A percentile compares a stretch with the other conserved stretches of the same genome.
These are phyloP conservation scores for Pestalotiopsis sp. DNA, from an alignment of 2,329 filamentous ascomycete genomes.

Conservation along the genomic window DNA sequence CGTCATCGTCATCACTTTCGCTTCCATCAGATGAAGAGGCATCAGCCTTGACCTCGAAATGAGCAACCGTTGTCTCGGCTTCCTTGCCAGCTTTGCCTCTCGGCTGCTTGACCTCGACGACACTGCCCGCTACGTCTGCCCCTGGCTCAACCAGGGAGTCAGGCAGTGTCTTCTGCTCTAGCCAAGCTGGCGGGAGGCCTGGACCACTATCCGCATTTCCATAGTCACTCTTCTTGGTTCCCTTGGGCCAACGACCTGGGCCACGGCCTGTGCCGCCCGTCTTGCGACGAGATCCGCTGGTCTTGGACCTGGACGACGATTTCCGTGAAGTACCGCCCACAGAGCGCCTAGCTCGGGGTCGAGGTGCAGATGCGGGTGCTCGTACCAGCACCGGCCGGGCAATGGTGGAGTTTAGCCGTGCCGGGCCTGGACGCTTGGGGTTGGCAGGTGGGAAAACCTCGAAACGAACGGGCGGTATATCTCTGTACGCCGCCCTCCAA, in stretches of 20 bases:
- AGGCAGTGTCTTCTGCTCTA: constrained; percentile 30
- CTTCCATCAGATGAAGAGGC: constrained; percentile 9
- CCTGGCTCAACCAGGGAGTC: constrained; percentile 1
- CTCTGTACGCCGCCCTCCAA: constrained; percentile 50
- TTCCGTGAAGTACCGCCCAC: constrained; percentile 29
- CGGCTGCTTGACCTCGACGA: constrained; percentile 36
- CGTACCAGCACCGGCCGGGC: constrained; percentile 25
- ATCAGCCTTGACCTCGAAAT: constrained; percentile 18
- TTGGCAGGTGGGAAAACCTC: constrained; percentile 73
- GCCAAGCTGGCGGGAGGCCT: constrained; percentile 60
- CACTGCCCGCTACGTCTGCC: constrained; percentile 27
- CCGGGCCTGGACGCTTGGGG: constrained; percentile 47
- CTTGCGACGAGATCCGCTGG: constrained; percentile 49
- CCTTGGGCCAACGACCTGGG: constrained; percentile 66
- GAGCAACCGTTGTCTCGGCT: constrained; percentile 19
- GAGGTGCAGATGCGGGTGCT: constrained; percentile 30
- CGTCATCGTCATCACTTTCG: constrained; percentile 1
- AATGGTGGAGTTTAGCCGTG: constrained; percentile 41
- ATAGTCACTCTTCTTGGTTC: constrained; percentile 68
- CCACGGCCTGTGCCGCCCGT: constrained; percentile 64
- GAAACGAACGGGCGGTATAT: constrained; percentile 70
- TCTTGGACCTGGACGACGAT: constrained; percentile 41
- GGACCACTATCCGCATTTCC: constrained; percentile 66
- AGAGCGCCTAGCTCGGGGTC: constrained; percentile 37
- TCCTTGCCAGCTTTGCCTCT: constrained; percentile 27